Evolutionary conservation across 2,329 filamentous ascomycete species (phyloP), one percentile per base, ranked within the genome.

Genomic region (Hawksworthiomyces lignivorus): DNA sequence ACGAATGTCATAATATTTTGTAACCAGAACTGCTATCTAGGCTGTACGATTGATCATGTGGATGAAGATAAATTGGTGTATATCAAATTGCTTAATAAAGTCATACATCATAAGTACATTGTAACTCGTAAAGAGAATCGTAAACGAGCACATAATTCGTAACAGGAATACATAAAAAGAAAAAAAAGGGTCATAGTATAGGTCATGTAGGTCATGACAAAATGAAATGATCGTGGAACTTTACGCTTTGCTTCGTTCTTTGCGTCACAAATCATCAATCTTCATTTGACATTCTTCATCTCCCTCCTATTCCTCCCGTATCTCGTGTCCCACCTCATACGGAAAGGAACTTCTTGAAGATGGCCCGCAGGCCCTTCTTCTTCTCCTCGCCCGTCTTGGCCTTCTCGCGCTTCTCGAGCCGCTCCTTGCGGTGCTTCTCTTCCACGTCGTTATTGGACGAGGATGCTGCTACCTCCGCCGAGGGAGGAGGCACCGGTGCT

Each of bases 361-460:
- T 47, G 7, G 38, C 39, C 12, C 49, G 44, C 17, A 53, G 15
- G 4, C 51, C 36, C n/a, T 33, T 24, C 31, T 45, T 48, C 39
- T 45, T 47, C 22, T 50, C 45, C 7, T 44, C 47, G 27, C 36
- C 41, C 12, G 45, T 19, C 30, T 39, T 44, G 18, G 43, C 48
- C 37, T 34, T 33, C 11, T 49, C 50, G 15, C 49, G 46, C 48
- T 41, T 47, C 41, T 49, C 49, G 31, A 39, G 47, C 14, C 50
- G 48, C 12, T 49, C 49, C 19, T 36, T 39, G 31, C 52, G 52
- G 43, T 52, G 52, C 29, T 39, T 45, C 35, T 47, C 50, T 20
- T 50, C 47, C 10, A 19, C 17, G 36, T 8, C 32, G 30, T 18
- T 18, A 20, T 15, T 36, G 19, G 42, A 45, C 28, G 41, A 28